Percentiles rank a stretch among this genome's conserved stretches.
These are phyloP conservation scores for Cairneyella variabilis DNA, from an alignment of 495 filamentous ascomycete genomes.

Conservation along the genomic window DNA sequence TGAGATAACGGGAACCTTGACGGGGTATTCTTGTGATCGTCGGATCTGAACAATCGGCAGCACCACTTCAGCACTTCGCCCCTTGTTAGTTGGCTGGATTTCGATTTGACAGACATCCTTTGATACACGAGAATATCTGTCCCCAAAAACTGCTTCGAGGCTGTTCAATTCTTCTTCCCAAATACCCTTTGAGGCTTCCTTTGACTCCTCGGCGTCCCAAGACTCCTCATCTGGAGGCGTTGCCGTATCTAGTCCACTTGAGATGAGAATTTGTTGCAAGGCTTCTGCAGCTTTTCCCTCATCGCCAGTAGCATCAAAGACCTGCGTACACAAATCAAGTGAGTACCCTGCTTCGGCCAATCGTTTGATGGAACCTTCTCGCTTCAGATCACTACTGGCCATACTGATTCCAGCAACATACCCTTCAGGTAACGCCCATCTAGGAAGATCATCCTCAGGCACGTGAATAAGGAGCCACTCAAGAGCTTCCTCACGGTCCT, in stretches of 20 bases:
- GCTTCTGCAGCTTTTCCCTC: slow-evolving; percentile 76
- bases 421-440: slow-evolving; percentile 84
- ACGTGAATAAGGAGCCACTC: slow-evolving; percentile 94
- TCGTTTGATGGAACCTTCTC: slow-evolving; percentile 76
- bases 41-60: slow-evolving; percentile 48
- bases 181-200: slow-evolving; percentile 44
- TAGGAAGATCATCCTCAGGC: slow-evolving; percentile 89
- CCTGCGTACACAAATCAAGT: slow-evolving; percentile 70
- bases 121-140: slow-evolving; percentile 55
- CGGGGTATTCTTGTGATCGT: slow-evolving; percentile 62
- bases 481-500: slow-evolving; percentile 87
- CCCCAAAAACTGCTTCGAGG: slow-evolving; percentile 74
- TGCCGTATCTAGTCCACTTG: slow-evolving; percentile 32
- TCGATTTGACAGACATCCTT: slow-evolving; percentile 61
- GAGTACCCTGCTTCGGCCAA: slow-evolving; percentile 81
- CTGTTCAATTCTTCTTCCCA: slow-evolving; percentile 85
- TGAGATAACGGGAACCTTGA: slow-evolving; percentile 68
- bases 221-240: slow-evolving; percentile 5
- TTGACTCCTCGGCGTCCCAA: slow-evolving; percentile 29
- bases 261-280: slow-evolving; percentile 66
- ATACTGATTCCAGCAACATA: slow-evolving; percentile 87
- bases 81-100: slow-evolving; percentile 42
- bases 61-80: slow-evolving; percentile 37
- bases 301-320: slow-evolving; percentile 64
- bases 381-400: slow-evolving; percentile 70